Conservation (phyloP, 805 yeast genomes). For the Teunomyces cretensis region DNA sequence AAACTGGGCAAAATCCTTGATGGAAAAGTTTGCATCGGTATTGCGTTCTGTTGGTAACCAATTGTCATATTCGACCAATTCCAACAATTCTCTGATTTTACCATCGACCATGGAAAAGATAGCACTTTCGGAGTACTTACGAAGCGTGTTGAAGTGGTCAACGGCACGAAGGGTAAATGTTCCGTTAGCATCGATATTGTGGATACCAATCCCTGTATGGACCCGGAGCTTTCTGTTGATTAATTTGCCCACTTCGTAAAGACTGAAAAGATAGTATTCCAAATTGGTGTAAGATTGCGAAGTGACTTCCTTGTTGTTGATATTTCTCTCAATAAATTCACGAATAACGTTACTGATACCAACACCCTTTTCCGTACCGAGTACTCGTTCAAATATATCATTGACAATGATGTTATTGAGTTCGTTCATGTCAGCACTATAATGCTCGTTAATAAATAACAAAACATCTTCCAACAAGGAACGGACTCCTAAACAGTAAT, state of each 20-base stretch:
- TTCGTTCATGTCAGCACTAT: constrained; percentile 60
- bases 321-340: constrained; percentile 58
- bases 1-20: constrained; percentile 82
- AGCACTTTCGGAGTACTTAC: constrained; percentile 73
- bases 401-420: constrained; percentile 58
- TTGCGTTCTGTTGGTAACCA: constrained; percentile 62
- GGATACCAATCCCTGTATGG: constrained; percentile 39
- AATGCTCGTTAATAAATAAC: constrained; percentile 64
- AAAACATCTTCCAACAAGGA: constrained; percentile 62
- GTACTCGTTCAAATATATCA: constrained; percentile 63
- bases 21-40: constrained; percentile 66
- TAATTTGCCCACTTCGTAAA: constrained; percentile 61
- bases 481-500: constrained; percentile 75
- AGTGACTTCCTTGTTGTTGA: constrained; percentile 82
- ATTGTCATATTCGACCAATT: constrained; percentile 75
- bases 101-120: constrained; percentile 81
- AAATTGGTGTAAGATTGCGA: constrained; percentile 87
- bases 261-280: constrained; percentile 79
- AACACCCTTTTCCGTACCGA: constrained; percentile 46
- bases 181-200: constrained; percentile 40
- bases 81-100: constrained; percentile 76
- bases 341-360: constrained; percentile 61
- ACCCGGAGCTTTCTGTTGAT: constrained; percentile 35
- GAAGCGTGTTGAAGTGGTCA: constrained; percentile 53
- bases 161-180: constrained; percentile 48